Conservation (phyloP, 2,329 filamentous ascomycete genomes). For the Colletotrichum theobromicola region DNA sequence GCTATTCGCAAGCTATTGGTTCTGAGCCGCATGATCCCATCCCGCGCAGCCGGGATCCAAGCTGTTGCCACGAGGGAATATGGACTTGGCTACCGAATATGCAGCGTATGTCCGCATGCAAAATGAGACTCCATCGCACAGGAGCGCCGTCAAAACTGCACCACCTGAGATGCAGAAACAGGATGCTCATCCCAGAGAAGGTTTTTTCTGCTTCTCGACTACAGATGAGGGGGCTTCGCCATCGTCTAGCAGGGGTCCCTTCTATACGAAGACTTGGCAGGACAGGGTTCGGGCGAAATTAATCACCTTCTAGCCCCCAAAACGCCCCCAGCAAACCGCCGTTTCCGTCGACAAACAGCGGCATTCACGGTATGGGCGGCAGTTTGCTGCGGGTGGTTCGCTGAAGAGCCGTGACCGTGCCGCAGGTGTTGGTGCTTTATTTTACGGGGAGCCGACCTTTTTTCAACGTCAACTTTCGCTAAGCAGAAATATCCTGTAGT, state of each 20-base stretch:
- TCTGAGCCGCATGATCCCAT: background rate
- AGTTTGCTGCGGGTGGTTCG: background rate
- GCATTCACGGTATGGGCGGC: background rate
- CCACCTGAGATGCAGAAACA: background rate
- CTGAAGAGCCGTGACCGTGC: background rate
- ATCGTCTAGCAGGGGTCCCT: background rate
- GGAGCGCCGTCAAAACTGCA: background rate
- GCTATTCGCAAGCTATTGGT: background rate
- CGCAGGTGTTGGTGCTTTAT: background rate
- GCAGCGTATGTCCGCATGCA: background rate
- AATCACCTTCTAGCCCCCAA: background rate
- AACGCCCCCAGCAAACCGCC: background rate
- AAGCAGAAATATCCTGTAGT: background rate
- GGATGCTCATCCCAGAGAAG: background rate
- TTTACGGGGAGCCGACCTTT: background rate
- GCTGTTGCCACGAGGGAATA: slow-evolving; percentile 2
- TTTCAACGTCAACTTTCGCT: background rate
- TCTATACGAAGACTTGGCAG: background rate
- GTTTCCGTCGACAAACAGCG: slow-evolving; percentile 3
- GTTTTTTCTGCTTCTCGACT: background rate
- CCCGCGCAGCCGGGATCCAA: background rate
- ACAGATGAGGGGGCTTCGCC: background rate
- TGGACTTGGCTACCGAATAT: background rate
- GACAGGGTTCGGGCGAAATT: background rate
- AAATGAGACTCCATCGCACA: background rate